These are phyloP conservation scores for Taphrina confusa DNA, from an alignment of 1,139 yeast species.

Conservation along the genomic window DNA sequence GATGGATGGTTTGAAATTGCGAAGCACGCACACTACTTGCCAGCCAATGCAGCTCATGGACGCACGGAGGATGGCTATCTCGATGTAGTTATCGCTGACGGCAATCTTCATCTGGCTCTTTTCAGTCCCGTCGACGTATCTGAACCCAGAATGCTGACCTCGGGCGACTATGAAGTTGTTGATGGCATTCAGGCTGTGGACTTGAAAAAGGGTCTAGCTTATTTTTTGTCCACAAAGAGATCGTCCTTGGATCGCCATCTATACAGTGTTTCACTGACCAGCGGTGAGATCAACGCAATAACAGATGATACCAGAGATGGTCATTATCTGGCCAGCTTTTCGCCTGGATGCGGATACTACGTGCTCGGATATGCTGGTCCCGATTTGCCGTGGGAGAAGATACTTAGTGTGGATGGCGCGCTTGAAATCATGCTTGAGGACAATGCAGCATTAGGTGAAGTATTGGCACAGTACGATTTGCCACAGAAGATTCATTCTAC, in stretches of 20 bases:
- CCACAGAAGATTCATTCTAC: constrained; percentile 42
- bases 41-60: constrained; percentile 54
- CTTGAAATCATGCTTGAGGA: constrained; percentile 34
- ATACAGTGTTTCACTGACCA: constrained; percentile 53
- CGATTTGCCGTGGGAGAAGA: constrained; percentile 61
- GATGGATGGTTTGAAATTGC: constrained; percentile 77
- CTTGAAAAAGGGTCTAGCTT: constrained; percentile 55
- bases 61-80: constrained; percentile 61
- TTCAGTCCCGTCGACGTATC: constrained; percentile 56
- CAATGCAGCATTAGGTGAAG: constrained; percentile 36
- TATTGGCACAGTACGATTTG: constrained; percentile 38
- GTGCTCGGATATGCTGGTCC: constrained; percentile 65
- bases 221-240: constrained; percentile 63
- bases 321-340: constrained; percentile 66
- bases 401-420: constrained; percentile 51
- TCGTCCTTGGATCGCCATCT: constrained; percentile 61
- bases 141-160: constrained; percentile 58
- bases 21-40: constrained; percentile 68
- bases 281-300: constrained; percentile 52
- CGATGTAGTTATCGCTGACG: constrained; percentile 68
- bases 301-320: constrained; percentile 63
- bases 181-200: constrained; percentile 62
- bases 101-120: constrained; percentile 68
- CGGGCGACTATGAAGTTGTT: constrained; percentile 69
- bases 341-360: constrained; percentile 59